Evolutionary conservation across 768 basidiomycete species (phyloP).

Genomic region (Leccinum arenicola): DNA sequence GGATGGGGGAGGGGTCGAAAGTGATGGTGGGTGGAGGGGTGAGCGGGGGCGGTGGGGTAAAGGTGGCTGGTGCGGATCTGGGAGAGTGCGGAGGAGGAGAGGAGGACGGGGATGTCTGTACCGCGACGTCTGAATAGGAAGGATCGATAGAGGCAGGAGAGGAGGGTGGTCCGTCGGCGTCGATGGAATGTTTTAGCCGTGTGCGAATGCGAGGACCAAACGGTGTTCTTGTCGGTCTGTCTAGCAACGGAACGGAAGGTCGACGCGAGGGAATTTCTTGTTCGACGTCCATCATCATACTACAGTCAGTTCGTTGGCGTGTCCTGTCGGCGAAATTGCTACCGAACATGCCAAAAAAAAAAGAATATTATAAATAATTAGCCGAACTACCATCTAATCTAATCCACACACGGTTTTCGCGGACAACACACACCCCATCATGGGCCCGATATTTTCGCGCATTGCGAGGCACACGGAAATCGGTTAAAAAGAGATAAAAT

Average conservation of each 20-base stretch:
- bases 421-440: conserved; percentile 7
- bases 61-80: too few relatives aligned
- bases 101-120: conserved; percentile 30
- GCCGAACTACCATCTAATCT: conserved; percentile 14
- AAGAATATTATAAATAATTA: background rate
- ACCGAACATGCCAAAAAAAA: background rate
- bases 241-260: conserved; percentile 13
- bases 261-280: background rate
- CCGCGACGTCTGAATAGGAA: background rate
- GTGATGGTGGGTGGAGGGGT: conserved; percentile 39
- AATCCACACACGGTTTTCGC: conserved; percentile 23
- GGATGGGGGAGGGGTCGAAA: conserved; percentile 56
- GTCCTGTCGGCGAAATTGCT: too few relatives aligned
- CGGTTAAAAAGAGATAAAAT: background rate
- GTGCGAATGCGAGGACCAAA: conserved; percentile 23
- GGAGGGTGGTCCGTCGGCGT: background rate
- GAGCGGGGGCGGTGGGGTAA: too few relatives aligned
- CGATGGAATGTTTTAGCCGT: conserved; percentile 11
- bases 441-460: conserved; percentile 25
- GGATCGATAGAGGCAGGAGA: background rate
- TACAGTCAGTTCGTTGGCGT: too few relatives aligned
- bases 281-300: background rate
- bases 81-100: too few relatives aligned
- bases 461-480: background rate
- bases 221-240: conserved; percentile 24